Conservation (phyloP, 2,329 filamentous ascomycete species). For the Fulvia fulva region DNA sequence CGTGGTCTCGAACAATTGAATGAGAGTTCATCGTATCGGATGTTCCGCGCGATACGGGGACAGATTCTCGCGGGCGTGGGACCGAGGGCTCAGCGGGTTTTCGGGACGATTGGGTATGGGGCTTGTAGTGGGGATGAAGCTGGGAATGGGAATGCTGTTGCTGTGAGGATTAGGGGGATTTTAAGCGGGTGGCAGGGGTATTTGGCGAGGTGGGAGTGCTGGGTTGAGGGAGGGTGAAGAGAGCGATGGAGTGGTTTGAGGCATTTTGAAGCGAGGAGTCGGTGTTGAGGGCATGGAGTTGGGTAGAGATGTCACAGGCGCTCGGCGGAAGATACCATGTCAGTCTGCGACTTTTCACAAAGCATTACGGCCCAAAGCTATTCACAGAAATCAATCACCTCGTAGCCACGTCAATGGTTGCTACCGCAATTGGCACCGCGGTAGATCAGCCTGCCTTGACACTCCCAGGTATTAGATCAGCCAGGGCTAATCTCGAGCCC, state of each 20-base stretch:
- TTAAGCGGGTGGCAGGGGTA: neutral
- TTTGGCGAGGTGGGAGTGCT: neutral
- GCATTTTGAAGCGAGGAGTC: no score
- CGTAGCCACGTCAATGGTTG: no score
- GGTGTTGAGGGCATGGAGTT: no score
- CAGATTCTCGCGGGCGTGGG: constrained; percentile 5
- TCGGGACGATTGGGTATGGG: neutral
- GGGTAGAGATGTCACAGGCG: no score
- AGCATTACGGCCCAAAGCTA: no score
- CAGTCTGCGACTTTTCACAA: no score
- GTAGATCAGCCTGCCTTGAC: no score
- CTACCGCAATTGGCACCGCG: no score
- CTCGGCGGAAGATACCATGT: no score
- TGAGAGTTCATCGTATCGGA: constrained; percentile 3
- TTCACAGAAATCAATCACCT: no score
- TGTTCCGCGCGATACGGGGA: constrained; percentile 10
- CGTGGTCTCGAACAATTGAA: constrained; percentile 6
- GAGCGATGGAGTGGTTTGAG: neutral
- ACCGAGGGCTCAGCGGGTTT: neutral
- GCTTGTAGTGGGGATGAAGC: neutral
- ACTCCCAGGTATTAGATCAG: no score
- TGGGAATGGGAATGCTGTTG: neutral
- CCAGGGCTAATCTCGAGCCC: no score
- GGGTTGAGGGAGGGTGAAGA: neutral
- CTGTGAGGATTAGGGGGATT: neutral